Conservation (phyloP, 371 early-diverging fungal genomes). For the Mortierella sp. region DNA sequence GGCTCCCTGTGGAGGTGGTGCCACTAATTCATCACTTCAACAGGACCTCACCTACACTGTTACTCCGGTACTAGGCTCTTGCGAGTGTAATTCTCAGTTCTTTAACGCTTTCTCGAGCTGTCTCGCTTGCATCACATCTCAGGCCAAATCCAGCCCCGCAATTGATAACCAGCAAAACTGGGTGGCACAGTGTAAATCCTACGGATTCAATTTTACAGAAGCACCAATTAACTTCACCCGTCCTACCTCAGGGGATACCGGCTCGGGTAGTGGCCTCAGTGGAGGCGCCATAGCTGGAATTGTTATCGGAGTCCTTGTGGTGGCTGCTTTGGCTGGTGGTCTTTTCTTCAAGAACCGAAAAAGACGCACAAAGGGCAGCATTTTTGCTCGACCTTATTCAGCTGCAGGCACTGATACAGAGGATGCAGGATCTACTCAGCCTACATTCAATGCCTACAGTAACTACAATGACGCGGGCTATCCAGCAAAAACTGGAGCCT, state of each 20-base stretch:
- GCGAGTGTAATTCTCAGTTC: conserved; percentile 49
- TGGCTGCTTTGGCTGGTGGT: conserved; percentile 9
- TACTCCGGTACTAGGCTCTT: conserved; percentile 40
- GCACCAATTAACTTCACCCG: conserved; percentile 26
- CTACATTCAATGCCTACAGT: conserved; percentile 32
- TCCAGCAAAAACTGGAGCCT: conserved; percentile 15
- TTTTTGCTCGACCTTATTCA: conserved; percentile 40
- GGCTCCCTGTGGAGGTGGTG: conserved; percentile 51
- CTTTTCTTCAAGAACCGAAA: conserved; percentile 23
- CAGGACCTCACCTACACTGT: conserved; percentile 37
- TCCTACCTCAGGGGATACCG: conserved; percentile 26
- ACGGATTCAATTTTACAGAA: conserved; percentile 46
- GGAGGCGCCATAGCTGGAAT: conserved; percentile 41
- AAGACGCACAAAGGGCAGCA: conserved; percentile 32
- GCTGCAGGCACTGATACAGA: conserved; percentile 21
- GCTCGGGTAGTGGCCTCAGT: conserved; percentile 8
- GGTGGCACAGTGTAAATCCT: conserved; percentile 26
- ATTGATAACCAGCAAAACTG: conserved; percentile 45
- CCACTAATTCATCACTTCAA: conserved; percentile 35
- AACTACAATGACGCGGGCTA: conserved; percentile 39
- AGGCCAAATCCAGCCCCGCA: conserved; percentile 28
- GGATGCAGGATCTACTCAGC: conserved; percentile 19
- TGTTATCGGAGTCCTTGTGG: conserved; percentile 21
- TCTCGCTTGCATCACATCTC: conserved; percentile 38
- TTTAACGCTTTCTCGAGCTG: conserved; percentile 42